Evolutionary conservation across 2,329 filamentous ascomycete genomes (phyloP), one percentile per base, ranked within the genome.

Genomic region (Paracamarosporium sp.): DNA sequence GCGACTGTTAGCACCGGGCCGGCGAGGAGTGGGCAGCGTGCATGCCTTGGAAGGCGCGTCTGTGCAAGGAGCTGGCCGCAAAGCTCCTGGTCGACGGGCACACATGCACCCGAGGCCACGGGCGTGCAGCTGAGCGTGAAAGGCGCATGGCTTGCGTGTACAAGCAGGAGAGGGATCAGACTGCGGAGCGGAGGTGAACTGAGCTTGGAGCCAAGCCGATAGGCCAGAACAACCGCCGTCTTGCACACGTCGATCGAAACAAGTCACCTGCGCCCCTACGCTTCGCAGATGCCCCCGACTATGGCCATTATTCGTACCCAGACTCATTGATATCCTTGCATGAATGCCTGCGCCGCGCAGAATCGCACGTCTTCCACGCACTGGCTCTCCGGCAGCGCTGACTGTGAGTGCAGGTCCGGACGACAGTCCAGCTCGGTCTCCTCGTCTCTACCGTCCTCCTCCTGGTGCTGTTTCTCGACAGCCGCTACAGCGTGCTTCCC

Each of bases 401-500:
- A 73, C 56, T 22, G 22, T 3, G 27, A 35, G 17, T 40, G 22
- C 54, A 81, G 78, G 78, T 80, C 30, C 80, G 82, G 63, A 92
- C 92, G 63, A 86, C 90, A 71, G 82, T 90, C 73, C 92, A 97
- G 84, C 86, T 95, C 72, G 82, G 85, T 63, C 82, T 87, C 56
- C 82, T 92, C 56, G 82, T 86, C 55, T 74, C 85, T 65, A 81
- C 92, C 70, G 69, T 79, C 66, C 86, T 90, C 65, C 81, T 94
- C 65, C 73, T 93, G 68, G 78, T 94, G 69, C 88, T 94, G 76
- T 85, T 96, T 76, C 88, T 97, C 81, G 93, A 97, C 79, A 91
- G 89, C 72, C 91, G 90, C 74, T 96, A 95, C 81, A 86, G 91
- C 66, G 90, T 97, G 58, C 87, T 97, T 33, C 93, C 93, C 40